These are phyloP conservation scores for Osmanthus fragrans DNA, from an alignment of 257 asterid genomes.

Conservation along the genomic window DNA sequence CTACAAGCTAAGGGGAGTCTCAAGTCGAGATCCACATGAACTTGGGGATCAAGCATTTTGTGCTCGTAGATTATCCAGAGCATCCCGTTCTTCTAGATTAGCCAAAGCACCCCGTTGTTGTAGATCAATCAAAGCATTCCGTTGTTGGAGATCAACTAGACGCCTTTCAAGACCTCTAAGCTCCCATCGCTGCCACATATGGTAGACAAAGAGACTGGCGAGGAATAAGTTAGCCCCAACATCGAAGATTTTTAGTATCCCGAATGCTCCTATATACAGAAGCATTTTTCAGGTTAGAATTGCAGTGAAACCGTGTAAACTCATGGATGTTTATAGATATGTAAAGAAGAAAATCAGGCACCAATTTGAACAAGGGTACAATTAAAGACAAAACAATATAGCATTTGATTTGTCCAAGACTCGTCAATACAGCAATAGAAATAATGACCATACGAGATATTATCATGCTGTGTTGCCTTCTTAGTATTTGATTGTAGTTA, in stretches of 20 bases:
- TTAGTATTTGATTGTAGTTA: too few species aligned
- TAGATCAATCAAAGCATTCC: conserved; percentile 10
- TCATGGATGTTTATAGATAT: neutral
- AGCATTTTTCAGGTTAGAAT: neutral
- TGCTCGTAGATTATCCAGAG: neutral
- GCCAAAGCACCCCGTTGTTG: neutral
- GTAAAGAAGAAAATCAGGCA: neutral
- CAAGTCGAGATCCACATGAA: neutral
- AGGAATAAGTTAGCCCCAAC: conserved; percentile 36
- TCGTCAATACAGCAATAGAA: neutral
- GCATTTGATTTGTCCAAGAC: neutral
- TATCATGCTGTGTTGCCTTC: too few species aligned
- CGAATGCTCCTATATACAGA: conserved; percentile 43
- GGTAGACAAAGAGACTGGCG: conserved; percentile 23
- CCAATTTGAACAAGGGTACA: neutral
- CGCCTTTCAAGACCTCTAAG: conserved; percentile 42
- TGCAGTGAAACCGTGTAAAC: neutral
- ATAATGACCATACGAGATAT: neutral
- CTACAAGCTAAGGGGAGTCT: neutral
- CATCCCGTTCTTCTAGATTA: neutral
- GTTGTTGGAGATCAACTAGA: conserved; percentile 26
- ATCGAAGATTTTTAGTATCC: conserved; percentile 49
- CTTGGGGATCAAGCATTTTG: neutral
- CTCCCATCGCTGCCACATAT: conserved; percentile 41
- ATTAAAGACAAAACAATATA: neutral